Evolutionary conservation across 768 basidiomycete species (phyloP).

Genomic region (Gelatoporia subvermispora): DNA sequence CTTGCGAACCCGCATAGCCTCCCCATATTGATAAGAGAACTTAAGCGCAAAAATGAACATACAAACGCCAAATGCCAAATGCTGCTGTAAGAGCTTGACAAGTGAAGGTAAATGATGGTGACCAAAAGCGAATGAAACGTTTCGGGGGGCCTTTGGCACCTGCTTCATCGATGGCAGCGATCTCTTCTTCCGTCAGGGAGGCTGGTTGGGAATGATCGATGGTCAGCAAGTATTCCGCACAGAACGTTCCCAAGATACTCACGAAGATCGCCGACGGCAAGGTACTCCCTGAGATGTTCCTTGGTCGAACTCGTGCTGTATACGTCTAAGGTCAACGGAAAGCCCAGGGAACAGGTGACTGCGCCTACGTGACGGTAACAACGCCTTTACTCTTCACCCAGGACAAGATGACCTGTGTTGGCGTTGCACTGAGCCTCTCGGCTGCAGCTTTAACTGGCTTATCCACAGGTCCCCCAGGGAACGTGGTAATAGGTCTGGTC

Average conservation of each 20-base stretch:
- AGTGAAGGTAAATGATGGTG: no score
- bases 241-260: slow-evolving; percentile 10
- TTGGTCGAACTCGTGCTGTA: slow-evolving; percentile 55
- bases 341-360: not conserved
- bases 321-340: not conserved
- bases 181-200: slow-evolving; percentile 50
- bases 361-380: slow-evolving; percentile 53
- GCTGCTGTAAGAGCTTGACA: no score
- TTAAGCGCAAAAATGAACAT: no score
- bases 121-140: no score
- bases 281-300: slow-evolving; percentile 61
- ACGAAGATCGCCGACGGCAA: slow-evolving; percentile 59
- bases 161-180: slow-evolving; percentile 59
- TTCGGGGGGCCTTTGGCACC: slow-evolving; percentile 48
- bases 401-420: slow-evolving; percentile 61
- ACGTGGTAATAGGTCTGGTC: slow-evolving; percentile 50
- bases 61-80: no score
- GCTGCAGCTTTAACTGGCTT: slow-evolving; percentile 48
- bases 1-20: no score
- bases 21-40: no score
- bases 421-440: slow-evolving; percentile 45
- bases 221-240: not conserved
- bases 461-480: slow-evolving; percentile 65
- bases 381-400: slow-evolving; percentile 69
- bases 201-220: slow-evolving; percentile 28